These are phyloP conservation scores for Mrakiaceae sp. DNA, from an alignment of 1,284 basidiomycete species.

Conservation along the genomic window DNA sequence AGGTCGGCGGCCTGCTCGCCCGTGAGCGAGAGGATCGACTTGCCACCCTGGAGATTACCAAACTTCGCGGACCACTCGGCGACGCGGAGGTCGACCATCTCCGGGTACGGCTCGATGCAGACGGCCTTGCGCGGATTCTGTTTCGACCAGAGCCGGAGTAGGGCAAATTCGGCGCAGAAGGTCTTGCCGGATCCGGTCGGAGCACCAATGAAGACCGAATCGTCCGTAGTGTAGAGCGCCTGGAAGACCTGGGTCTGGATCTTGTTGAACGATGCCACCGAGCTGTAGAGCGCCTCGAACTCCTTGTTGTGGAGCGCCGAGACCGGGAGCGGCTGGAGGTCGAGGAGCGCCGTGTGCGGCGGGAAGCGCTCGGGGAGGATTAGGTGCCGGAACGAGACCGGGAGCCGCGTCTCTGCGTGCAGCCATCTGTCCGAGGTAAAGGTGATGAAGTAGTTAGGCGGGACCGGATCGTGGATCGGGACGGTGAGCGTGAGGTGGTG, in stretches of 20 bases:
- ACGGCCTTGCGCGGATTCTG: slow-evolving; percentile 73
- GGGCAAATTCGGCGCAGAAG: slow-evolving; percentile 89
- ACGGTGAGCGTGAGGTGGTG: slow-evolving; percentile 91
- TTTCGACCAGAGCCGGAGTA: slow-evolving; percentile 84
- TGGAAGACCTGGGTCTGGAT: slow-evolving; percentile 99
- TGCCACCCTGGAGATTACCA: slow-evolving; percentile 65
- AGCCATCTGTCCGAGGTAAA: slow-evolving; percentile 92
- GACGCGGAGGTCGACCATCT: slow-evolving; percentile 87
- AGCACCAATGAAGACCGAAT: slow-evolving; percentile 90
- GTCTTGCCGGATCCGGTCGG: slow-evolving; percentile 97
- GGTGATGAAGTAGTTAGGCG: slow-evolving; percentile 96
- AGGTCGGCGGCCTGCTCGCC: slow-evolving; percentile 93
- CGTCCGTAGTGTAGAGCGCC: slow-evolving; percentile 87
- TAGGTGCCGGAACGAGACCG: slow-evolving; percentile 95
- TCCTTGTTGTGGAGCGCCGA: slow-evolving; percentile 85
- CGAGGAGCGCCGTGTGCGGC: slow-evolving; percentile 79
- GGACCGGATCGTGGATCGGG: slow-evolving; percentile 91
- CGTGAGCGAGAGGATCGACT: slow-evolving; percentile 83
- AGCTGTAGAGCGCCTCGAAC: slow-evolving; percentile 72
- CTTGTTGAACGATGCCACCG: slow-evolving; percentile 84
- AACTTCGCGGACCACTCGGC: slow-evolving; percentile 86
- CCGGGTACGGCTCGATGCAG: slow-evolving; percentile 91
- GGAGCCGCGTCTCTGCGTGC: slow-evolving; percentile 84
- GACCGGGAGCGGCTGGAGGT: slow-evolving; percentile 81
- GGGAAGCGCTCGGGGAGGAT: slow-evolving; percentile 97